Conservation (phyloP, 2,329 filamentous ascomycete species). For the Plectosphaerella plurivora region DNA sequence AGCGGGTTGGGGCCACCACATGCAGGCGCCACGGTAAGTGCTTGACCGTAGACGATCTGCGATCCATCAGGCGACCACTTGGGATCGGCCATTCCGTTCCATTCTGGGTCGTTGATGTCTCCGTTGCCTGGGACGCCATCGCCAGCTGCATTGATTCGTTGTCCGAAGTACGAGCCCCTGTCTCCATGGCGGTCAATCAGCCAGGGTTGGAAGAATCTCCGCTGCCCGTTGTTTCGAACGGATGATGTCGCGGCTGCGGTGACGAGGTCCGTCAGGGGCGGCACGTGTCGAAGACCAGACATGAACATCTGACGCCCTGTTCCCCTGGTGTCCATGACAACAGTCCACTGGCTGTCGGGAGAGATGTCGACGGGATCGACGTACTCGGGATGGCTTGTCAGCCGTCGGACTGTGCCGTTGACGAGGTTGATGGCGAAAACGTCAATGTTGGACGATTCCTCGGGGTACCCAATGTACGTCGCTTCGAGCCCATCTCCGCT, state of each 20-base stretch:
- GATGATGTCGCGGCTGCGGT: constrained; percentile 23
- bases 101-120: constrained; percentile 32
- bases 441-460: constrained; percentile 36
- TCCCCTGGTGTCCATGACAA: constrained; percentile 33
- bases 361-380: constrained; percentile 32
- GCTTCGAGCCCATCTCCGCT: constrained; percentile 29
- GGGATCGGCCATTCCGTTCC: constrained; percentile 38
- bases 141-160: constrained; percentile 28
- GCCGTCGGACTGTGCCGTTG: constrained; percentile 29
- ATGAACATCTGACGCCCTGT: constrained; percentile 30
- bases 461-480: constrained; percentile 27
- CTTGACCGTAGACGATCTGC: constrained; percentile 33
- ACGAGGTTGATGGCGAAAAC: constrained; percentile 29
- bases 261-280: constrained; percentile 29
- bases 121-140: constrained; percentile 18
- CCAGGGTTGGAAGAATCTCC: constrained; percentile 36
- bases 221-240: constrained; percentile 33
- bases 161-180: constrained; percentile 33
- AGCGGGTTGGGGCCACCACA: constrained; percentile 35
- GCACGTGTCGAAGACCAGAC: constrained; percentile 27
- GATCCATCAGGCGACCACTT: constrained; percentile 32
- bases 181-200: constrained; percentile 35
- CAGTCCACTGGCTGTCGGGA: constrained; percentile 30
- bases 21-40: constrained; percentile 24
- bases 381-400: constrained; percentile 34